Conservation (phyloP, 495 filamentous ascomycete species). For the Penicillium parvum region DNA sequence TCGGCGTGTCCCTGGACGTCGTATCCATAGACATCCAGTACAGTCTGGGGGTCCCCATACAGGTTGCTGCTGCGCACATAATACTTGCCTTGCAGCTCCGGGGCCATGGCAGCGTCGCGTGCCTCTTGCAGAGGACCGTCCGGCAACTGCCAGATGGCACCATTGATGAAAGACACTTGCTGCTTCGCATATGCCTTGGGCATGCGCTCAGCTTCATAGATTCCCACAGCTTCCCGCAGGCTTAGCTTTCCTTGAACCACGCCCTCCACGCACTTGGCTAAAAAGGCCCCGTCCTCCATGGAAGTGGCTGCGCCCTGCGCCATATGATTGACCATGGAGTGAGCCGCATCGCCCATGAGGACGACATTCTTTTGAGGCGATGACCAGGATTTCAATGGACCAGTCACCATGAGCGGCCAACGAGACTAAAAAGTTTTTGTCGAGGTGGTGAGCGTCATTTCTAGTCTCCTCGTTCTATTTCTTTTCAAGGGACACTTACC, state of each 20-base stretch:
- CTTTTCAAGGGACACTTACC: conserved; percentile 7
- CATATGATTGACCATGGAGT: conserved; percentile 46
- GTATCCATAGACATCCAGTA: conserved; percentile 22
- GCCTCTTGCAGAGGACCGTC: conserved; percentile 35
- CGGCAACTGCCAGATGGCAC: conserved; percentile 37
- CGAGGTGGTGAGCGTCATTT: no score
- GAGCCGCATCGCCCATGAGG: conserved; percentile 43
- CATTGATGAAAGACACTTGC: conserved; percentile 26
- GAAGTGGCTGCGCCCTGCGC: conserved; percentile 40
- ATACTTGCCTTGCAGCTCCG: conserved; percentile 12
- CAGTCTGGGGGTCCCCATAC: conserved; percentile 36
- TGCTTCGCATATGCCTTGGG: conserved; percentile 26
- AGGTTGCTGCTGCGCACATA: conserved; percentile 36
- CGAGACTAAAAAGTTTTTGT: conserved; percentile 4
- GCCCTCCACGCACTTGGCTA: conserved; percentile 17
- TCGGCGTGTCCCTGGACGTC: conserved; percentile 21
- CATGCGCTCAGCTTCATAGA: conserved; percentile 25
- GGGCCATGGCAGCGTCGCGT: conserved; percentile 34
- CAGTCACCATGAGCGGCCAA: conserved; percentile 33
- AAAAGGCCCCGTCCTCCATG: conserved; percentile 31
- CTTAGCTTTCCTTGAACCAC: conserved; percentile 14
- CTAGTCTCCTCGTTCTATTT: no score
- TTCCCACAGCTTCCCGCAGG: conserved; percentile 16
- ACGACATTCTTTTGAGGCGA: conserved; percentile 28
- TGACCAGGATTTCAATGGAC: conserved; percentile 28